A percentile compares a stretch with the other conserved stretches of the same genome.
phyloP scores from a whole-genome alignment of 148 eudicot genomes.

The Heliamphora exappendiculata region DNA sequence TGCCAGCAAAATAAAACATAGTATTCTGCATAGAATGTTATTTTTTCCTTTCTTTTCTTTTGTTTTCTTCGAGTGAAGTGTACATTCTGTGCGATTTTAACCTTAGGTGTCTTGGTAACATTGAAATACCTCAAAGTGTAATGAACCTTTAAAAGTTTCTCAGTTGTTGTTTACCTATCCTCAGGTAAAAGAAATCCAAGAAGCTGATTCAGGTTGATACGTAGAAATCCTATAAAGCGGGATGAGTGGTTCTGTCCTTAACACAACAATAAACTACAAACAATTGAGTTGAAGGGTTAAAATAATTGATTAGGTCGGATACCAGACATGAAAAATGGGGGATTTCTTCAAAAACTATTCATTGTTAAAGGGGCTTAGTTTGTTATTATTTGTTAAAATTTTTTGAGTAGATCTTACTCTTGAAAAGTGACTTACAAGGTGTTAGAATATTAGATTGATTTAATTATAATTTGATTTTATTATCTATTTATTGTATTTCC shows the following conservation, averaged over 20 bases:
- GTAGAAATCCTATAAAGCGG: neutral
- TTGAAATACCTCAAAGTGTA: neutral
- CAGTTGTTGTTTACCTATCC: neutral
- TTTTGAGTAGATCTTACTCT: too few relatives aligned
- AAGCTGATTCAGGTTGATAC: neutral
- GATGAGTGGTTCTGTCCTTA: neutral
- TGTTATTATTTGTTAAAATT: too few relatives aligned
- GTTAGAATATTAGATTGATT: too few relatives aligned
- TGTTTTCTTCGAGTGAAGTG: neutral
- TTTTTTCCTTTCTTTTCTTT: neutral
- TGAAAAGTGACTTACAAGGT: too few relatives aligned
- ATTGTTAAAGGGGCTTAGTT: neutral
- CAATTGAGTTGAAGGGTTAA: neutral
- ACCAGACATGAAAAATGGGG: neutral
- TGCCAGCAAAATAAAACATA: neutral
- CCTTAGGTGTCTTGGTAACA: neutral
- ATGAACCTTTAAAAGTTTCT: neutral
- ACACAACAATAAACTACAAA: neutral
- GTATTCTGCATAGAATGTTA: neutral
- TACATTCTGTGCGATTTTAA: neutral
- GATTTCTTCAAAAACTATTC: neutral
- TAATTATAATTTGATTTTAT: too few relatives aligned
- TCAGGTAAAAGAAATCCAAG: too few relatives aligned
- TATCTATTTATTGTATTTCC: too few relatives aligned
- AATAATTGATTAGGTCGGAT: too few relatives aligned